Conservation (phyloP, 164 flowering plant species). For the Vitis rupestris region DNA sequence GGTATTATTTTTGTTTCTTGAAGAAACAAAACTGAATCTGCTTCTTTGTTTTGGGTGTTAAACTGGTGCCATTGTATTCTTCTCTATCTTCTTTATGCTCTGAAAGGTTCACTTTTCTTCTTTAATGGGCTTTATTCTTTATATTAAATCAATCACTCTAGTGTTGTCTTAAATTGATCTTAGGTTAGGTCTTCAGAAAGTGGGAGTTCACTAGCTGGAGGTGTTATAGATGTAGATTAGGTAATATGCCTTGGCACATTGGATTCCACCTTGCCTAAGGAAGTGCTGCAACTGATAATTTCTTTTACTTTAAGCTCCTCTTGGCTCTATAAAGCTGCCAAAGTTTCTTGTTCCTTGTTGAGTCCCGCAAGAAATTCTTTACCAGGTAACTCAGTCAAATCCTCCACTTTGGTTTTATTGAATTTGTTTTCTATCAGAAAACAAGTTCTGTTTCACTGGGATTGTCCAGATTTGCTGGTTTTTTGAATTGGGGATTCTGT, state of each 20-base stretch:
- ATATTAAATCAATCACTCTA: not conserved
- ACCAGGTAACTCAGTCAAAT: not conserved
- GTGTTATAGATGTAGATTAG: not conserved
- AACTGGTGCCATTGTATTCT: slow-evolving; percentile 3
- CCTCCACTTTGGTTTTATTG: not conserved
- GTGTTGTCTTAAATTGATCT: not conserved
- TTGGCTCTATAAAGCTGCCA: slow-evolving; percentile 7
- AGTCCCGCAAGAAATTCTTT: slow-evolving; percentile 1
- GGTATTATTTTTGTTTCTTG: not conserved
- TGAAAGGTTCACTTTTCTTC: slow-evolving; percentile 2
- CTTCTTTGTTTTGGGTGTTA: not conserved
- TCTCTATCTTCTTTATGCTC: not conserved
- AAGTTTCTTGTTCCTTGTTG: slow-evolving; percentile 4
- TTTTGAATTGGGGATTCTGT: not conserved
- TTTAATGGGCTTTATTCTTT: not conserved
- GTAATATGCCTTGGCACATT: not conserved
- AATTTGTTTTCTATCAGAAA: not conserved
- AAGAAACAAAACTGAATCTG: not conserved
- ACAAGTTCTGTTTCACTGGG: not conserved
- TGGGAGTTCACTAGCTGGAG: not conserved
- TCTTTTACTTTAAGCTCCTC: slow-evolving; percentile 2
- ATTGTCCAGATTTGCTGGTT: not conserved
- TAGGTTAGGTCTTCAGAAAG: not conserved
- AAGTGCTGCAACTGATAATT: not conserved
- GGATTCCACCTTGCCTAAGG: not conserved